Percentiles rank a stretch among this genome's conserved stretches.
These are phyloP conservation scores for Porogramme epimiltina DNA, from an alignment of 1,284 basidiomycete species.

Conservation along the genomic window DNA sequence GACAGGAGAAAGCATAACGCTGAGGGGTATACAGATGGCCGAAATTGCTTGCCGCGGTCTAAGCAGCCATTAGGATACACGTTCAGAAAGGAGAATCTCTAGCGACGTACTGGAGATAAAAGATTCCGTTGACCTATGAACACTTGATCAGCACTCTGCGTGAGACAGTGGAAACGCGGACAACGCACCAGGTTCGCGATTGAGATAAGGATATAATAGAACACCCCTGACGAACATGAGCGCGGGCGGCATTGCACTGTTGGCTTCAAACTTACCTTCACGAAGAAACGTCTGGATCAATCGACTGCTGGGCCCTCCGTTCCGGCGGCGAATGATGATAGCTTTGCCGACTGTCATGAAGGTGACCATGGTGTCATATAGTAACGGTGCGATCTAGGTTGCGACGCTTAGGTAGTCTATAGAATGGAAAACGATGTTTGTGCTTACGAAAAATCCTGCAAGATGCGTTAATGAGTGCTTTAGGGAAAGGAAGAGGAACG, in stretches of 20 bases:
- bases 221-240: constrained; percentile 52
- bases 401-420: neutral
- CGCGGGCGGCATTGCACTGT: no score
- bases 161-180: neutral
- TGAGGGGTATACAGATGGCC: constrained; percentile 83
- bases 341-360: constrained; percentile 78
- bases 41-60: constrained; percentile 80
- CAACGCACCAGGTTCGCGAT: constrained; percentile 65
- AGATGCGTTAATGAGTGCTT: neutral
- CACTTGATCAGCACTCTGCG: constrained; percentile 26
- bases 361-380: constrained; percentile 78
- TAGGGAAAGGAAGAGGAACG: neutral
- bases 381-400: constrained; percentile 69
- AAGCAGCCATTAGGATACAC: constrained; percentile 9
- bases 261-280: constrained; percentile 57
- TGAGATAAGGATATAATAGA: constrained; percentile 80
- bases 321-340: constrained; percentile 67
- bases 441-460: constrained; percentile 69
- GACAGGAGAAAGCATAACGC: constrained; percentile 81
- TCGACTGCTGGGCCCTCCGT: constrained; percentile 73
- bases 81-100: constrained; percentile 4
- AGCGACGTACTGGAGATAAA: constrained; percentile 71
- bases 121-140: constrained; percentile 65
- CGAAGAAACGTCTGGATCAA: constrained; percentile 81
- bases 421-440: no score